Evolutionary conservation across 192 early-diverging fungal genomes (phyloP), one percentile per base, ranked within the genome.

Genomic region (Coemansia sp.): DNA sequence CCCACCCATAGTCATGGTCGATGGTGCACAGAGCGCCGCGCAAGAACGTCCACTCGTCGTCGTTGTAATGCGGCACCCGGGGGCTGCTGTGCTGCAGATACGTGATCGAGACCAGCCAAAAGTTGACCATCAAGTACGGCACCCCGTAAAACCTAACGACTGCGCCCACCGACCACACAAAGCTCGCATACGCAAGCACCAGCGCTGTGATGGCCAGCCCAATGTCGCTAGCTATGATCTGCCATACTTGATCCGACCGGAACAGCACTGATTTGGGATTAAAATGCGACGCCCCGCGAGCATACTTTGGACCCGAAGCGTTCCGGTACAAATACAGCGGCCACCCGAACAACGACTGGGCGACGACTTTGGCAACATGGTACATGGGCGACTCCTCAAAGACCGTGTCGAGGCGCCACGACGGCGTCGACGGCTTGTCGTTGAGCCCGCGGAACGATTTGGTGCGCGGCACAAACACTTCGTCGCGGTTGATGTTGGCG

Each of bases 41-140:
- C 64, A 95, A 76, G 84, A 97, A 98, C 85, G 89, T 89, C 92
- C 92, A 98, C 69, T 84, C 84, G 12, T 68, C 71, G 68, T 90
- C 92, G 60, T 82, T 73, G 84, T 93, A 98, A 73, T 96, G 93
- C n/a, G 96, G 96, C 19, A 98, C 66, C 3, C 69, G 77, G 26
- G 92, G 85, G 69, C 95, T 87, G 51, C 94, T 94, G 79, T 98
- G 96, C 84, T 98, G 93, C 59, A 98, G 74, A 72, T 83, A 98
- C 6, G 96, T 98, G 71, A 98, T 98, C 59, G 91, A 79, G n/a
- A 98, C 94, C 43, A 98, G 85, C 94, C 94, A 98, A 68, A 89
- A 87, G 86, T 96, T 95, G 62, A 96, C 96, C 70, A 88, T 82
- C 45, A 96, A 68, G 77, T 96, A 98, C 7, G 95, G 95, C n/a